Conservation (phyloP, 2,329 filamentous ascomycete genomes). For the Biscogniauxia sp. region DNA sequence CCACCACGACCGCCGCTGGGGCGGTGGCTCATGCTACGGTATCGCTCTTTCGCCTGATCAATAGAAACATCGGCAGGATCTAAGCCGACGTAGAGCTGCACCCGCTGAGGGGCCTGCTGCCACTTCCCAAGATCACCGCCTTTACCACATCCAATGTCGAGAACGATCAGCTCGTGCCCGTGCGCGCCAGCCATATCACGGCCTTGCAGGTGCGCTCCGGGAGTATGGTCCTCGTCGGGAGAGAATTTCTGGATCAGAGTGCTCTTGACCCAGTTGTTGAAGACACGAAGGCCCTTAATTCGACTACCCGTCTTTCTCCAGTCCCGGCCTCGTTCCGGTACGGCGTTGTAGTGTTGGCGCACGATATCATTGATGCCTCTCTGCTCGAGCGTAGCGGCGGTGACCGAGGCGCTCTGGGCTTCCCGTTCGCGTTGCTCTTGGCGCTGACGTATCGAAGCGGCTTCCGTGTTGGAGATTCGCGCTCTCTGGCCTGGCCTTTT, state of each 20-base stretch:
- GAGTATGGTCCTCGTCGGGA: conserved; percentile 69
- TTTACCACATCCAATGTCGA: conserved; percentile 96
- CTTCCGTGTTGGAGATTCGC: conserved; percentile 65
- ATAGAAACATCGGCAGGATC: conserved; percentile 93
- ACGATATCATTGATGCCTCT: conserved; percentile 81
- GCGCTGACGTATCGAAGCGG: conserved; percentile 64
- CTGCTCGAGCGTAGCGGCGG: conserved; percentile 40
- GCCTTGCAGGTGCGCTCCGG: conserved; percentile 55
- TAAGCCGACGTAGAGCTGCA: conserved; percentile 91
- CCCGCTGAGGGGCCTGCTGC: conserved; percentile 86
- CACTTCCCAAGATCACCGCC: conserved; percentile 94
- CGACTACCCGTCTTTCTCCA: conserved; percentile 93
- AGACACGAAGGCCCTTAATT: conserved; percentile 89
- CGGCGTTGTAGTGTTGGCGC: conserved; percentile 90
- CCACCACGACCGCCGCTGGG: conserved; percentile 51
- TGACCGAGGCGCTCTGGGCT: conserved; percentile 36
- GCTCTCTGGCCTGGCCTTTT: conserved; percentile 67
- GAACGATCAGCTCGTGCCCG: conserved; percentile 68
- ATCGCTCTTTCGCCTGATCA: conserved; percentile 83
- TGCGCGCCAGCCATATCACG: conserved; percentile 38
- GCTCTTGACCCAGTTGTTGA: conserved; percentile 99
- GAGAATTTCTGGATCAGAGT: conserved; percentile 96
- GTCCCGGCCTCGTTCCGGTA: conserved; percentile 87
- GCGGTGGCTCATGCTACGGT: conserved; percentile 66
- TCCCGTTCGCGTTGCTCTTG: conserved; percentile 56